Conservation (phyloP, 2,329 filamentous ascomycete species). For the Aureobasidium sp. region DNA sequence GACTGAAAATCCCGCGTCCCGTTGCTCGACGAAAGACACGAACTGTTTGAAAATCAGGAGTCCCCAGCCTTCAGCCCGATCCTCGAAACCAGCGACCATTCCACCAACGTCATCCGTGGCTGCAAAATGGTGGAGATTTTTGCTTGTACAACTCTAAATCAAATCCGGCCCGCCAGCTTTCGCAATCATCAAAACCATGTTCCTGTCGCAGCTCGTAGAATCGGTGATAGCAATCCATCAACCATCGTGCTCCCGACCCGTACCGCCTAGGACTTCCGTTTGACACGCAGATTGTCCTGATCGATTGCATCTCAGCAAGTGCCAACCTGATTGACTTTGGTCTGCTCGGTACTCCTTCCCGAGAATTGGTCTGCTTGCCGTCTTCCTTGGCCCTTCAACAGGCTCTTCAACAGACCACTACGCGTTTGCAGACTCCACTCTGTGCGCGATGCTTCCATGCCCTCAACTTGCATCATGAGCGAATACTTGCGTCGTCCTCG, state of each 20-base stretch:
- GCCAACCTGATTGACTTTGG: neutral
- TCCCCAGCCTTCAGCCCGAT: conserved; percentile 12
- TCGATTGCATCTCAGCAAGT: neutral
- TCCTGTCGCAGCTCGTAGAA: neutral
- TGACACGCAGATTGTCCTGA: neutral
- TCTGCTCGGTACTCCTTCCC: neutral
- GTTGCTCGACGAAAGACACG: conserved; percentile 1
- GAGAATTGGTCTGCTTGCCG: neutral
- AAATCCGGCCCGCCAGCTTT: neutral
- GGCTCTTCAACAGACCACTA: neutral
- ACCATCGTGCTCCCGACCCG: neutral
- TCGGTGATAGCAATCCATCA: neutral
- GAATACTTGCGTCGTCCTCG: neutral
- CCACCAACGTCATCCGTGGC: conserved; percentile 10
- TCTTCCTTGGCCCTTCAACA: neutral
- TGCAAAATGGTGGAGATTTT: conserved; percentile 10
- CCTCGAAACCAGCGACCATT: neutral
- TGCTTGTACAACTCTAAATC: conserved; percentile 7
- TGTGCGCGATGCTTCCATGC: neutral
- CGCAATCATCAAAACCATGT: neutral
- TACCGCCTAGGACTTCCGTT: neutral
- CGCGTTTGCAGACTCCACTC: neutral
- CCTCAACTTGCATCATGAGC: neutral
- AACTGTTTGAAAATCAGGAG: conserved; percentile 1
- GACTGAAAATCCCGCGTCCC: conserved; percentile 9